Percentiles rank a stretch among this genome's conserved stretches.
phyloP scores from a whole-genome alignment of 1,139 yeast species.

The Diutina mesorugosa region DNA sequence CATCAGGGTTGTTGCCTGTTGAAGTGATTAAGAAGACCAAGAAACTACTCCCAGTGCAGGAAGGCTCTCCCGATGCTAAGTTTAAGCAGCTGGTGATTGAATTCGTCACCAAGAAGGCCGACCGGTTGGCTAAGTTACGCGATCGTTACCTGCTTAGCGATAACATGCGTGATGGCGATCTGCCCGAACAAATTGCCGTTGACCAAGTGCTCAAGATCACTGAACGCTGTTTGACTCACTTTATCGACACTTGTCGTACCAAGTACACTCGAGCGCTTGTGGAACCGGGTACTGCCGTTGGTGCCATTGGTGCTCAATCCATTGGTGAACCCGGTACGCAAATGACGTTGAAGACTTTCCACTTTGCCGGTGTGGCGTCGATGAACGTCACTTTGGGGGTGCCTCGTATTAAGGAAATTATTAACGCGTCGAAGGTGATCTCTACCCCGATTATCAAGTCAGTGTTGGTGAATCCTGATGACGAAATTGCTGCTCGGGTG shows the following conservation, averaged over 20 bases:
- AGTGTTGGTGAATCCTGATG: slow-evolving; percentile 81
- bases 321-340: slow-evolving; percentile 99
- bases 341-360: slow-evolving; percentile 98
- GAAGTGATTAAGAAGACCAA: slow-evolving; percentile 51
- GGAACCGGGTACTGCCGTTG: slow-evolving; percentile 99
- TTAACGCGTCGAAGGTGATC: slow-evolving; percentile 89
- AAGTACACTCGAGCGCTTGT: slow-evolving; percentile 87
- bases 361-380: slow-evolving; percentile 98
- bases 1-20: slow-evolving; percentile 54
- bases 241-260: slow-evolving; percentile 62
- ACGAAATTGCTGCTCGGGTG: slow-evolving; percentile 96
- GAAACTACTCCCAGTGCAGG: slow-evolving; percentile 23
- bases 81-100: slow-evolving; percentile 66
- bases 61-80: slow-evolving; percentile 21
- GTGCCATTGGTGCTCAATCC: slow-evolving; percentile 98
- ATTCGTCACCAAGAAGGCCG: slow-evolving; percentile 46
- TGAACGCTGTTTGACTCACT: slow-evolving; percentile 42
- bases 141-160: slow-evolving; percentile 33
- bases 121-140: slow-evolving; percentile 43
- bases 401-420: slow-evolving; percentile 97
- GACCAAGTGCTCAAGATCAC: slow-evolving; percentile 69
- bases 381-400: slow-evolving; percentile 99
- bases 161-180: slow-evolving; percentile 26
- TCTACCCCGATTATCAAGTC: slow-evolving; percentile 97
- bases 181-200: slow-evolving; percentile 30